Evolutionary conservation across 768 basidiomycete species (phyloP).

Genomic region (Lactarius tabidus): DNA sequence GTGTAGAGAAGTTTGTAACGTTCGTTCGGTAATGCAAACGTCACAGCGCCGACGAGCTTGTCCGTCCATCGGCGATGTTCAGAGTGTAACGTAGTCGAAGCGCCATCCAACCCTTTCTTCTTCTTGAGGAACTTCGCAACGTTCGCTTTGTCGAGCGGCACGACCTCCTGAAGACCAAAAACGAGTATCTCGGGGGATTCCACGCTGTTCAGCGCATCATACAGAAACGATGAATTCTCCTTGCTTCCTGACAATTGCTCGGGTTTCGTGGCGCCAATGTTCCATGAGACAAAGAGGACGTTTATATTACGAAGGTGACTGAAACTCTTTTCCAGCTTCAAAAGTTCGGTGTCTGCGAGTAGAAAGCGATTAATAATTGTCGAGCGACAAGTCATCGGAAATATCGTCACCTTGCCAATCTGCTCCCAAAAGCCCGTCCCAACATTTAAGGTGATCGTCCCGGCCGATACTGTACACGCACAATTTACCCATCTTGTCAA

Average conservation of each 20-base stretch:
- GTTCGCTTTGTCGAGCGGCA: slow-evolving; percentile 92
- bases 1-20: slow-evolving; percentile 79
- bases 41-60: slow-evolving; percentile 65
- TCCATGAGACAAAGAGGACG: slow-evolving; percentile 86
- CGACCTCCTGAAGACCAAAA: slow-evolving; percentile 95
- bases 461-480: slow-evolving; percentile 71
- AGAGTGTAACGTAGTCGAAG: slow-evolving; percentile 80
- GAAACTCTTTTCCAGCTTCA: slow-evolving; percentile 70
- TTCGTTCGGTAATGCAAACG: slow-evolving; percentile 61
- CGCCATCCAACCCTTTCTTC: slow-evolving; percentile 58
- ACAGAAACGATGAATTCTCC: slow-evolving; percentile 78
- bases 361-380: background rate
- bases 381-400: background rate
- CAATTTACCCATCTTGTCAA: slow-evolving; percentile 63
- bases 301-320: slow-evolving; percentile 75
- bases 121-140: slow-evolving; percentile 84
- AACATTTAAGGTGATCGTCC: slow-evolving; percentile 70
- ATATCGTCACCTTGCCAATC: slow-evolving; percentile 79
- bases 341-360: slow-evolving; percentile 63
- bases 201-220: slow-evolving; percentile 66
- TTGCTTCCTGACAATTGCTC: slow-evolving; percentile 60
- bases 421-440: slow-evolving; percentile 84
- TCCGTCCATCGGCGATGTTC: slow-evolving; percentile 92
- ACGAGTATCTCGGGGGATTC: slow-evolving; percentile 83
- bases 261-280: slow-evolving; percentile 85